phyloP scores from a whole-genome alignment of 2,329 filamentous ascomycete species.

The Davidsoniella eucalypti region DNA sequence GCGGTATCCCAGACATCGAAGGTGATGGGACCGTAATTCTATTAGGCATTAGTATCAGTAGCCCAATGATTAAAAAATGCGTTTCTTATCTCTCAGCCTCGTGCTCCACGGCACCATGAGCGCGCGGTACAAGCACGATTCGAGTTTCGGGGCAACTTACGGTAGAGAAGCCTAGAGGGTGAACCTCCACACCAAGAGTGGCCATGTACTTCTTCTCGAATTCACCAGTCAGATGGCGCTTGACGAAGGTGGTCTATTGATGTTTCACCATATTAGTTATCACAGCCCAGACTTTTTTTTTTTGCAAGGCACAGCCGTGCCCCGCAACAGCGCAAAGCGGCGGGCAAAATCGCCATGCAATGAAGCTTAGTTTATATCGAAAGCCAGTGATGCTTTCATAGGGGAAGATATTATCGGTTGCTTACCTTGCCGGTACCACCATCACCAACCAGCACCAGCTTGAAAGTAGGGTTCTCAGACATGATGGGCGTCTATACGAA shows the following conservation, averaged over 20 bases:
- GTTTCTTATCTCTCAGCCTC: not conserved
- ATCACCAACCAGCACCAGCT: constrained; percentile 98
- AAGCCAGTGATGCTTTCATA: not conserved
- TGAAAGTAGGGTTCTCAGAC: constrained; percentile 58
- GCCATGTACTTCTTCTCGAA: constrained; percentile 99
- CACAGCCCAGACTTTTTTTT: not conserved
- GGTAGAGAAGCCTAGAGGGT: constrained; percentile 94
- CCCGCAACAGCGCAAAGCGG: constrained; percentile 8
- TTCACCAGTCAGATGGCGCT: constrained; percentile 98
- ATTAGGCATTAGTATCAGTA: constrained; percentile 16
- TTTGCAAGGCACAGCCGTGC: not conserved
- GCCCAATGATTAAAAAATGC: not conserved
- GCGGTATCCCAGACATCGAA: constrained; percentile 99
- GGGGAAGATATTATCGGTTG: not conserved
- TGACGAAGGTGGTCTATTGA: constrained; percentile 92
- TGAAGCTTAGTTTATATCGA: not conserved
- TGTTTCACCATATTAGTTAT: not conserved
- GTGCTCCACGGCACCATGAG: not conserved
- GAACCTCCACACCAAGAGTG: constrained; percentile 97
- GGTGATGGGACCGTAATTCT: constrained; percentile 91
- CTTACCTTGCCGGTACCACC: constrained; percentile 95
- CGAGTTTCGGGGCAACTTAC: constrained; percentile 42
- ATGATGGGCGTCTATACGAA: constrained; percentile 8
- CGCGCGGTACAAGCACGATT: constrained; percentile 12
- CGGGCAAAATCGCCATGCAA: not conserved